Evolutionary conservation across 2,329 filamentous ascomycete genomes (phyloP), one percentile per base, ranked within the genome.

Genomic region (Truncatella angustata): DNA sequence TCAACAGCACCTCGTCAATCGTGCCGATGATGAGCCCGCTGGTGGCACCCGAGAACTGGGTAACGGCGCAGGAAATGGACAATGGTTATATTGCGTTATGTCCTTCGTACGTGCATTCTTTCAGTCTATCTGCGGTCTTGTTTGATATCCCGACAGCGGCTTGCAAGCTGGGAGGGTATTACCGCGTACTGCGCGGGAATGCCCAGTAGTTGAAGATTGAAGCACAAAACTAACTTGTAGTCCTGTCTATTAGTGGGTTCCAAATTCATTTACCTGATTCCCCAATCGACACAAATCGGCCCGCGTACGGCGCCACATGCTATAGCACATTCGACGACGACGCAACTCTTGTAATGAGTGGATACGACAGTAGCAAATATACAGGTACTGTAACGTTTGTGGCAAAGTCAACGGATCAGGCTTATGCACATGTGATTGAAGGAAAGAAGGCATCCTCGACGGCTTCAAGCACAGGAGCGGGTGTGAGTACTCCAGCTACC

Each of bases 21-120:
- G 60, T 59, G 24, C 58, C 59, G 3, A 21, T 61, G 42, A 58
- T 62, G 55, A 62, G 58, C 36, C 60, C 60, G 3, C 53, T 62
- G 4, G 49, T 61, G 37, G 58, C 52, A 37, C 59, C 60, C 5
- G 51, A 51, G 18, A 55, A 54, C 16, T 60, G 58, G 59, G 34
- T 55, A 16, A 43, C 42, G 7, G 54, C 51, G n/a, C 23, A 4
- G 4, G 28, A 43, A 1, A 10, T 10, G 4, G 52, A 16, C 14
- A 18, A 57, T 23, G 52, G 43, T 20, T 62, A 62, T 46, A 57
- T 55, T 48, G 60, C 58, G 9, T 62, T 56, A 34, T 62, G 60
- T 47, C 55, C 58, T 5, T n/a, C 18, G 58, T 62, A 50, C 44
- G 57, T 59, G 23, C 3, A 35, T 4, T 32, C 28, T 14, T 14